Evolutionary conservation across 2,329 filamentous ascomycete genomes (phyloP).

Genomic region (Geosmithia morbida): DNA sequence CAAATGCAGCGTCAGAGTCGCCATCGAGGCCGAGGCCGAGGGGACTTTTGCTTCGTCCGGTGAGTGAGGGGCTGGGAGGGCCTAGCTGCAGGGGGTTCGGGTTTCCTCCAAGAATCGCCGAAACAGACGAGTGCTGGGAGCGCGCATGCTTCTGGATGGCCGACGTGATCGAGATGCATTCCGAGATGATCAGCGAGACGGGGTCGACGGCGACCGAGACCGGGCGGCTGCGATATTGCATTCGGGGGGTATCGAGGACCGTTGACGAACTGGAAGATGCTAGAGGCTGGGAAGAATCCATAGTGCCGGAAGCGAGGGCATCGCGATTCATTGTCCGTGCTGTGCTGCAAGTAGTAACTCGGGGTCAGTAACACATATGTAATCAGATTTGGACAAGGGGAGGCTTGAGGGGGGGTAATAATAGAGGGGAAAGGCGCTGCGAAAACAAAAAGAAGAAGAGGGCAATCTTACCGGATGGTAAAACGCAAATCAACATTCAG

Average conservation of each 20-base stretch:
- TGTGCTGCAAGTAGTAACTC: background rate
- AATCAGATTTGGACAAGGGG: too few relatives aligned
- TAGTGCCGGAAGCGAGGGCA: slow-evolving; percentile 10
- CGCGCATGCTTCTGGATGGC: slow-evolving; percentile 96
- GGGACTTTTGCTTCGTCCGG: slow-evolving; percentile 26
- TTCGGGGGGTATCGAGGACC: slow-evolving; percentile 23
- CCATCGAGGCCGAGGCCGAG: slow-evolving; percentile 14
- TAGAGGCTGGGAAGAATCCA: slow-evolving; percentile 9
- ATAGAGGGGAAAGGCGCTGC: background rate
- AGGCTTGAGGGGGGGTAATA: too few relatives aligned
- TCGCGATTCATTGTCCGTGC: slow-evolving; percentile 16
- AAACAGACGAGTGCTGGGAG: slow-evolving; percentile 91
- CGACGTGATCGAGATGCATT: slow-evolving; percentile 97
- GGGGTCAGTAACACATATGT: background rate
- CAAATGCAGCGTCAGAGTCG: slow-evolving; percentile 41
- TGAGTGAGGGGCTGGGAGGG: slow-evolving; percentile 25
- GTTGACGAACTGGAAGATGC: slow-evolving; percentile 7
- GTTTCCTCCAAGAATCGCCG: slow-evolving; percentile 78
- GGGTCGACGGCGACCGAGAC: slow-evolving; percentile 79
- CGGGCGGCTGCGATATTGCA: slow-evolving; percentile 45
- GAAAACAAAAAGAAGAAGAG: background rate
- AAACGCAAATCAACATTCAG: background rate
- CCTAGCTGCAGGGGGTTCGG: slow-evolving; percentile 42
- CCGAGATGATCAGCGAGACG: slow-evolving; percentile 85
- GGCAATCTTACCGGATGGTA: background rate